Percentiles rank a stretch among this genome's conserved stretches.
These are phyloP conservation scores for Ascodesmis nigricans DNA, from an alignment of 495 filamentous ascomycete species.

Conservation along the genomic window DNA sequence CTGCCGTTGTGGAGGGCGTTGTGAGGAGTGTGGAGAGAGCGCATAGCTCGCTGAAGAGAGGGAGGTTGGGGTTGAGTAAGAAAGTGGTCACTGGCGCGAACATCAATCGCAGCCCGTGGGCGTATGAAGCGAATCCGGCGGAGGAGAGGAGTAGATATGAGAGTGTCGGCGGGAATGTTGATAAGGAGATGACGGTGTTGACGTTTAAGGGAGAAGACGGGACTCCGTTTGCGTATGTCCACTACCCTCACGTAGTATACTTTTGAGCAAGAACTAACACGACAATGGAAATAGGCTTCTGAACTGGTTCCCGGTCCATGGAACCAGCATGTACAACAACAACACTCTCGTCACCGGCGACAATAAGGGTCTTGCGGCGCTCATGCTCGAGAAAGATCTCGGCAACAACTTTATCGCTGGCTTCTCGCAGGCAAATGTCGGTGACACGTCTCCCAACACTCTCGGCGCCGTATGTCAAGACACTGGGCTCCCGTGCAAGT, in stretches of 20 bases:
- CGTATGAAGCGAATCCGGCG: conserved; percentile 75
- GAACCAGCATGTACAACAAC: conserved; percentile 77
- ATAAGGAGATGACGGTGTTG: conserved; percentile 68
- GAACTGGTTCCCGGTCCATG: conserved; percentile 89
- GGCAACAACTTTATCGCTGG: conserved; percentile 58
- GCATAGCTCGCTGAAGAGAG: conserved; percentile 50
- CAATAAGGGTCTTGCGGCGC: conserved; percentile 88
- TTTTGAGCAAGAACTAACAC: too few relatives aligned
- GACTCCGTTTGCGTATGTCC: conserved; percentile 20
- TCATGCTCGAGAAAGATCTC: conserved; percentile 57
- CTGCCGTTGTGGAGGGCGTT: conserved; percentile 74
- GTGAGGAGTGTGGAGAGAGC: conserved; percentile 60
- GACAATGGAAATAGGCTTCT: conserved; percentile 28
- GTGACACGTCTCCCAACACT: conserved; percentile 78
- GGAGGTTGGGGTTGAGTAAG: conserved; percentile 48
- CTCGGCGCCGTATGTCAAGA: conserved; percentile 71
- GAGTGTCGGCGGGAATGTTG: conserved; percentile 44
- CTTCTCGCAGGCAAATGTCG: conserved; percentile 87
- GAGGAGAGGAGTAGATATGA: conserved; percentile 55
- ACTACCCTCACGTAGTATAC: not conserved
- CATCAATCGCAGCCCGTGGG: conserved; percentile 72
- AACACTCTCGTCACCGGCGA: conserved; percentile 84
- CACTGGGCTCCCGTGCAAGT: conserved; percentile 43
- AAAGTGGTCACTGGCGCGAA: conserved; percentile 64
- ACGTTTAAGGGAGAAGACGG: conserved; percentile 59